Evolutionary conservation across 1,139 yeast genomes (phyloP).

Genomic region (Starmera stellimalicola): DNA sequence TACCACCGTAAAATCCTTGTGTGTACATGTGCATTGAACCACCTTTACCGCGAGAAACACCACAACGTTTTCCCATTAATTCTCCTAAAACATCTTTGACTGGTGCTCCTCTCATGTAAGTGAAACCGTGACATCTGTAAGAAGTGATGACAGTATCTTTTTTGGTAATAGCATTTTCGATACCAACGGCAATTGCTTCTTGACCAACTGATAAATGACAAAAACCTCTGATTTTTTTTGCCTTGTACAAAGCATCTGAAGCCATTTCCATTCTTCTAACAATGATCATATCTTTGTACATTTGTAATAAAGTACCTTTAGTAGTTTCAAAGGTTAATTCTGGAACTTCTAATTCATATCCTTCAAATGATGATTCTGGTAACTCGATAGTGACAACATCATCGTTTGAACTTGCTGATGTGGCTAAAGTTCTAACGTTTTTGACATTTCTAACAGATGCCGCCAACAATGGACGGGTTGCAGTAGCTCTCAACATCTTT

Average conservation of each 20-base stretch:
- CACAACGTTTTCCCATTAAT: slow-evolving; percentile 92
- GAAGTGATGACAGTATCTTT: slow-evolving; percentile 90
- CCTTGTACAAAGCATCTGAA: slow-evolving; percentile 94
- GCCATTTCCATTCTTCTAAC: slow-evolving; percentile 99
- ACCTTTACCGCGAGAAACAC: slow-evolving; percentile 96
- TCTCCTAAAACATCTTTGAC: slow-evolving; percentile 89
- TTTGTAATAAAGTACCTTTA: slow-evolving; percentile 70
- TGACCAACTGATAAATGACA: slow-evolving; percentile 99
- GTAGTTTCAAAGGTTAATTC: slow-evolving; percentile 64
- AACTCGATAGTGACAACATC: slow-evolving; percentile 26
- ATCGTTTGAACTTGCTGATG: neutral
- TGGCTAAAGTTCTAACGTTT: neutral
- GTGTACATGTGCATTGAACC: slow-evolving; percentile 99
- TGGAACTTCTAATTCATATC: slow-evolving; percentile 77
- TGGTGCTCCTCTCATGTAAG: slow-evolving; percentile 90
- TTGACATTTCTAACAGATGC: neutral
- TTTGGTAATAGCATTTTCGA: slow-evolving; percentile 83
- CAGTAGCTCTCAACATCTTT: neutral
- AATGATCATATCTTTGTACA: slow-evolving; percentile 94
- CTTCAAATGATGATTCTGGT: slow-evolving; percentile 77
- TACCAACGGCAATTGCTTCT: slow-evolving; percentile 98
- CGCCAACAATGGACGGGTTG: neutral
- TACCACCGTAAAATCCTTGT: slow-evolving; percentile 94
- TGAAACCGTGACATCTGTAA: slow-evolving; percentile 98
- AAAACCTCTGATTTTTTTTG: slow-evolving; percentile 97